Conservation (phyloP, 176 grass and related monocot species). For the Paspalum notatum region DNA sequence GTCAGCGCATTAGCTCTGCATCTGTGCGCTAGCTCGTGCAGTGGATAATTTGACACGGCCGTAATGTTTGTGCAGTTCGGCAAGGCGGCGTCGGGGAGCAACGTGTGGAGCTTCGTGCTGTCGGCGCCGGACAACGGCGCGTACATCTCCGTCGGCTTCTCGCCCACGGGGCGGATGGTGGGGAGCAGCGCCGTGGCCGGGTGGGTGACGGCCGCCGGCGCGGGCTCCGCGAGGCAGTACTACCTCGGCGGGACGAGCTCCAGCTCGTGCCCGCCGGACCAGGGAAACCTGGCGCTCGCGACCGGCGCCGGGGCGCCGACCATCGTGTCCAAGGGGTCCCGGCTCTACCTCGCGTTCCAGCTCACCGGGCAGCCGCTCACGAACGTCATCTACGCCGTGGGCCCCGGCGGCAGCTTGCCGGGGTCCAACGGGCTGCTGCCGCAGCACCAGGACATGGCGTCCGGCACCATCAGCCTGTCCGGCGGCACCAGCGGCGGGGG, state of each 20-base stretch:
- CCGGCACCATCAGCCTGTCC: slow-evolving; percentile 40
- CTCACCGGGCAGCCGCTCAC: slow-evolving; percentile 35
- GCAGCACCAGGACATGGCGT: slow-evolving; percentile 39
- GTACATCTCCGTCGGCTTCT: slow-evolving; percentile 56
- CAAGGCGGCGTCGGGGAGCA: slow-evolving; percentile 7
- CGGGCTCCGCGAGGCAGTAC: slow-evolving; percentile 50
- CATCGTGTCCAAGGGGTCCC: slow-evolving; percentile 50
- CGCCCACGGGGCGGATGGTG: slow-evolving; percentile 52
- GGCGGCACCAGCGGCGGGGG: slow-evolving; percentile 6
- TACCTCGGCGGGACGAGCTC: slow-evolving; percentile 59
- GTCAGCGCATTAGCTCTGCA: too few species aligned
- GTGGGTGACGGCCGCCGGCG: slow-evolving; percentile 29
- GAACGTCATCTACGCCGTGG: slow-evolving; percentile 52
- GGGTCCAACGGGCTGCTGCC: slow-evolving; percentile 23
- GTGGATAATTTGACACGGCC: neutral
- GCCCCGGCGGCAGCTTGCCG: slow-evolving; percentile 29
- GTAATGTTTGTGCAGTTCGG: slow-evolving; percentile 27
- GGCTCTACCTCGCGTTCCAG: slow-evolving; percentile 66
- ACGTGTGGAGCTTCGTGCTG: slow-evolving; percentile 68
- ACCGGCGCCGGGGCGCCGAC: slow-evolving; percentile 9
- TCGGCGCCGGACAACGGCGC: slow-evolving; percentile 64
- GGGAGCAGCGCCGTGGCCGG: slow-evolving; percentile 61
- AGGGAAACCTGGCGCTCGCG: slow-evolving; percentile 43
- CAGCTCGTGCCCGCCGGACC: slow-evolving; percentile 50
- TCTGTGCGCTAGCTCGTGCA: neutral